These are phyloP conservation scores for Ganoderma sp. DNA, from an alignment of 1,284 basidiomycete genomes.

Conservation along the genomic window DNA sequence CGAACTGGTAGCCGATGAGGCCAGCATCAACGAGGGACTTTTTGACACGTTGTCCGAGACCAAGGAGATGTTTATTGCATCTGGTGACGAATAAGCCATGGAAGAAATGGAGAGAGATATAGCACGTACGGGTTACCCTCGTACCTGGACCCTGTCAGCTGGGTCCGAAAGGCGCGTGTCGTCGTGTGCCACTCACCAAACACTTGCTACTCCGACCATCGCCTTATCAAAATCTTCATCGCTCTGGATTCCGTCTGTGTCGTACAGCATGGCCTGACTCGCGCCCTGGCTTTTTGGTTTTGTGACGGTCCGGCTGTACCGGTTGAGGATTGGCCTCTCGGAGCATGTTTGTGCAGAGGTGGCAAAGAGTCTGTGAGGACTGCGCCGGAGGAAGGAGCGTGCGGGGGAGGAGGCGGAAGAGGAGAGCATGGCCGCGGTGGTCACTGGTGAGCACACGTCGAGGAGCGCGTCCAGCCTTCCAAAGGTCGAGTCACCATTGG, in stretches of 20 bases:
- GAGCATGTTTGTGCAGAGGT: slow-evolving; percentile 48
- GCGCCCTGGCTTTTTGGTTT: slow-evolving; percentile 93
- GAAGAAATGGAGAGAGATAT: slow-evolving; percentile 19
- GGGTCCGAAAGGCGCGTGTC: slow-evolving; percentile 10
- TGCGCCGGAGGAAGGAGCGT: slow-evolving; percentile 32
- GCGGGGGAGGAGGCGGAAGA: slow-evolving; percentile 31
- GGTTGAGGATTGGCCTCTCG: slow-evolving; percentile 73
- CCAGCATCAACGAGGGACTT: slow-evolving; percentile 75
- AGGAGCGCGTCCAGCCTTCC: slow-evolving; percentile 10
- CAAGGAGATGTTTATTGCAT: slow-evolving; percentile 91
- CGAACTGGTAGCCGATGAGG: slow-evolving; percentile 96
- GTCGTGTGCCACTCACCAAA: slow-evolving; percentile 70
- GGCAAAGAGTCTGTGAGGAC: slow-evolving; percentile 42
- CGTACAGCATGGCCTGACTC: slow-evolving; percentile 96
- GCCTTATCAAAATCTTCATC: slow-evolving; percentile 90
- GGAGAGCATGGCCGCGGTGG: slow-evolving; percentile 31
- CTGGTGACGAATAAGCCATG: slow-evolving; percentile 48
- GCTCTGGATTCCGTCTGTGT: slow-evolving; percentile 84
- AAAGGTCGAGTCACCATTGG: slow-evolving; percentile 32
- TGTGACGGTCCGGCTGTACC: slow-evolving; percentile 84
- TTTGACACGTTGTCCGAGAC: slow-evolving; percentile 88
- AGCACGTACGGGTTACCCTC: slow-evolving; percentile 49
- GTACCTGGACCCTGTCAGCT: slow-evolving; percentile 39
- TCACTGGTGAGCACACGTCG: not conserved
- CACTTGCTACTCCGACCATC: slow-evolving; percentile 94